Evolutionary conservation across 2,329 filamentous ascomycete species (phyloP).

Genomic region (Colletotrichum musae): DNA sequence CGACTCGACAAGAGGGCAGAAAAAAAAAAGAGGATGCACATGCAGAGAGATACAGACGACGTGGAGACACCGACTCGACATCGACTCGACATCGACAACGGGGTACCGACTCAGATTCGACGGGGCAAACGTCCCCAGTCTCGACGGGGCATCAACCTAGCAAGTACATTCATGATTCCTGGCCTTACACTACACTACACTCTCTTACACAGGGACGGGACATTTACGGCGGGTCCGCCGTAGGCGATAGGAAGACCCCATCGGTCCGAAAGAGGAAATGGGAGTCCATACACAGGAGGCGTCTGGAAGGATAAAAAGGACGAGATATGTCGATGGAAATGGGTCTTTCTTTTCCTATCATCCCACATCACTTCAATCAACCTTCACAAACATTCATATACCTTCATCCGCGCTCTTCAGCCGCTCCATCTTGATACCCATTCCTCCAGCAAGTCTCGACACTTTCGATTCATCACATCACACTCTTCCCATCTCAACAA

Average conservation of each 20-base stretch:
- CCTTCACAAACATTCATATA: constrained; percentile 14
- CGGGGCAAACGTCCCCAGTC: constrained; percentile 30
- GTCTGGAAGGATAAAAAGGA: constrained; percentile 40
- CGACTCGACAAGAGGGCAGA: constrained; percentile 22
- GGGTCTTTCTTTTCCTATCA: constrained; percentile 1
- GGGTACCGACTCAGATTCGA: constrained; percentile 12
- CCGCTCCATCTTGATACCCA: constrained; percentile 12
- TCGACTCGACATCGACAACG: constrained; percentile 19
- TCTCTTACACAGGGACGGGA: constrained; percentile 10
- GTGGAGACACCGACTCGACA: constrained; percentile 24
- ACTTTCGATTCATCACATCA: neutral
- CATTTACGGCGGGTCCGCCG: constrained; percentile 37
- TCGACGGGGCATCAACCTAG: constrained; percentile 34
- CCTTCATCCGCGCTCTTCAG: constrained; percentile 4
- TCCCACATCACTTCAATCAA: constrained; percentile 17
- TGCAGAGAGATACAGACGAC: constrained; percentile 17
- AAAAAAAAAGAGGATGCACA: neutral
- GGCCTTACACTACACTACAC: no score
- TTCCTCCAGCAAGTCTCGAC: neutral
- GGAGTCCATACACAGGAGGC: constrained; percentile 14
- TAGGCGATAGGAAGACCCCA: constrained; percentile 34
- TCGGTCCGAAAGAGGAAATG: constrained; percentile 39
- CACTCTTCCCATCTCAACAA: neutral
- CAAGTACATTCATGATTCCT: no score
- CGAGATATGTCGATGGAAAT: constrained; percentile 27